phyloP scores from a whole-genome alignment of 805 yeast species.

The Lipomyces chichibuensis region DNA sequence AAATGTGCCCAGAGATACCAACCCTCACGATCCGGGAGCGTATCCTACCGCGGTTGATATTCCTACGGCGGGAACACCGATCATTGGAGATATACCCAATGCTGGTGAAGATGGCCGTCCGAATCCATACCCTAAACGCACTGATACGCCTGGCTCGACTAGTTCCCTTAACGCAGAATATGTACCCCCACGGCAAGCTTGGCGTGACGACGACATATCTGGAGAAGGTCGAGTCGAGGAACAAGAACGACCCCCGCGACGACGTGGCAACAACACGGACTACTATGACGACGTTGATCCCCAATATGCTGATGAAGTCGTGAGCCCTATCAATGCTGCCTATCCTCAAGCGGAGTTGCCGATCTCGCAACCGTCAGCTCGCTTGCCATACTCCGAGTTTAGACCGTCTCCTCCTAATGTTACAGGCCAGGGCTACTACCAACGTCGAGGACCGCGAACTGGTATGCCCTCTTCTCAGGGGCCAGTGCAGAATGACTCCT shows the following conservation, averaged over 20 bases:
- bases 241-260: background rate
- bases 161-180: conserved; percentile 9
- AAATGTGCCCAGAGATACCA: background rate
- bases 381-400: conserved; percentile 18
- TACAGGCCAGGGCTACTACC: background rate
- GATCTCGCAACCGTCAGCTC: conserved; percentile 8
- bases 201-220: conserved; percentile 10
- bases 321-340: background rate
- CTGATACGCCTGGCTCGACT: background rate
- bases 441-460: conserved; percentile 12
- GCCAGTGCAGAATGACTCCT: conserved; percentile 4
- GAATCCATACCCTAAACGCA: background rate
- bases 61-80: conserved; percentile 29
- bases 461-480: conserved; percentile 5
- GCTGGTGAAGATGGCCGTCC: background rate
- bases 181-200: conserved; percentile 23
- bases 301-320: conserved; percentile 24
- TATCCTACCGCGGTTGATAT: conserved; percentile 7
- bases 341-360: conserved; percentile 18
- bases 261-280: conserved; percentile 8
- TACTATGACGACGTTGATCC: conserved; percentile 35
- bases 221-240: background rate
- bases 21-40: background rate
- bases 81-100: background rate
- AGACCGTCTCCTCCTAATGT: conserved; percentile 16